Conservation (phyloP, 2,329 filamentous ascomycete species). For the Trichoderma sp. region DNA sequence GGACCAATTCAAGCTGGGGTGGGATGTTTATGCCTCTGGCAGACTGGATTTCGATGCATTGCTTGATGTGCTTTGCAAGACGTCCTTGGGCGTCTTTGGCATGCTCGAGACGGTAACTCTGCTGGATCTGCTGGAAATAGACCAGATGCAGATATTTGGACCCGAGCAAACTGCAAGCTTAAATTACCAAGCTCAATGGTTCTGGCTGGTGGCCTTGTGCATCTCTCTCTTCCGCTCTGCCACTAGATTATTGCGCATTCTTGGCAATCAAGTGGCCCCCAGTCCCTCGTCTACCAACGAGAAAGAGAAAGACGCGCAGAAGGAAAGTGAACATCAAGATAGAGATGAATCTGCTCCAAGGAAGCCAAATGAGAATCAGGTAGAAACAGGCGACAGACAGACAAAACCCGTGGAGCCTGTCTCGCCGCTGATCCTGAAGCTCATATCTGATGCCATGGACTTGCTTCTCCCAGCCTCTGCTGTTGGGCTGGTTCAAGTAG, state of each 20-base stretch:
- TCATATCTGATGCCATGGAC: constrained; percentile 60
- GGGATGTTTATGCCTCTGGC: constrained; percentile 37
- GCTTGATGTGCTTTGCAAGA: constrained; percentile 56
- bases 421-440: constrained; percentile 41
- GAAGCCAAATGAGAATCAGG: constrained; percentile 33
- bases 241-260: constrained; percentile 40
- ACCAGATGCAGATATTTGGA: constrained; percentile 51
- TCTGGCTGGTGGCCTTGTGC: constrained; percentile 65
- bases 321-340: constrained; percentile 23
- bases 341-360: constrained; percentile 30
- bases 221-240: constrained; percentile 47
- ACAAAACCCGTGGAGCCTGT: constrained; percentile 32
- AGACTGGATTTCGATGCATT: constrained; percentile 36
- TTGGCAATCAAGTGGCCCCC: constrained; percentile 37
- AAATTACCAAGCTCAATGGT: constrained; percentile 60
- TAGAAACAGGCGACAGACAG: constrained; percentile 32
- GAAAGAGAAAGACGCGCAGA: constrained; percentile 12
- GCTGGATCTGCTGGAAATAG: constrained; percentile 47
- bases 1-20: constrained; percentile 54
- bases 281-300: constrained; percentile 29
- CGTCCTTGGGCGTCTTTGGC: constrained; percentile 64
- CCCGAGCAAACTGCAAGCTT: constrained; percentile 45
- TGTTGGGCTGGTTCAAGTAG: constrained; percentile 58
- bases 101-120: constrained; percentile 64
- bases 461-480: constrained; percentile 58